These are phyloP conservation scores for Diaporthe sp. DNA, from an alignment of 2,329 filamentous ascomycete species.

Conservation along the genomic window DNA sequence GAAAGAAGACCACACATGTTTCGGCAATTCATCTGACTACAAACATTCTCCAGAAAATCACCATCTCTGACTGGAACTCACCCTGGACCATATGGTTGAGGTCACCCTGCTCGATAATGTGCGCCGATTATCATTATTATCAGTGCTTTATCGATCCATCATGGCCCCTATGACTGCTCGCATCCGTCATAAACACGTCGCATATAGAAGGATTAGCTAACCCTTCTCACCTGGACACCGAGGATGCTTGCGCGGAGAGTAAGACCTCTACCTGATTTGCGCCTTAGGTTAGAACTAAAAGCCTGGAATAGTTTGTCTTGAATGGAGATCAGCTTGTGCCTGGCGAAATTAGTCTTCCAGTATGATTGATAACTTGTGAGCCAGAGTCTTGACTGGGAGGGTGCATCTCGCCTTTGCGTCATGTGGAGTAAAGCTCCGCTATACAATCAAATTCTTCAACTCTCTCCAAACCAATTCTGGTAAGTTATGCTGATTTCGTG, in stretches of 20 bases:
- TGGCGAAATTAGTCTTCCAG: conserved; percentile 4
- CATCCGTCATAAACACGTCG: not conserved
- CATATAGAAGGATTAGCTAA: not conserved
- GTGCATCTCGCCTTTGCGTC: not conserved
- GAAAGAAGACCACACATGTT: not conserved
- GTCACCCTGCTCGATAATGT: conserved; percentile 43
- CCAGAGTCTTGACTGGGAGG: conserved; percentile 10
- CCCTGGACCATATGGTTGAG: conserved; percentile 43
- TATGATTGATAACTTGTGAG: conserved; percentile 10
- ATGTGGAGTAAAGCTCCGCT: conserved; percentile 8
- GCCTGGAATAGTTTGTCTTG: not conserved
- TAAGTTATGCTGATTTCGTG: not conserved
- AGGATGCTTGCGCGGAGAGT: conserved; percentile 9
- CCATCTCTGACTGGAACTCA: conserved; percentile 46
- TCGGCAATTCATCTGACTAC: not conserved
- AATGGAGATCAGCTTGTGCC: not conserved
- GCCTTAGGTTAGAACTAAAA: not conserved
- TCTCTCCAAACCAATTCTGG: not conserved
- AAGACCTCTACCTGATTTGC: not conserved
- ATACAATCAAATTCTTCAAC: not conserved
- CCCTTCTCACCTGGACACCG: conserved; percentile 16
- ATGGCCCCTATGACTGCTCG: not conserved
- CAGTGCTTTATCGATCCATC: conserved; percentile 21
- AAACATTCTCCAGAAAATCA: conserved; percentile 38
- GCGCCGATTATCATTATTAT: conserved; percentile 37